Conservation (phyloP, 805 yeast species). For the Saccharomycopsis lassenensis region DNA sequence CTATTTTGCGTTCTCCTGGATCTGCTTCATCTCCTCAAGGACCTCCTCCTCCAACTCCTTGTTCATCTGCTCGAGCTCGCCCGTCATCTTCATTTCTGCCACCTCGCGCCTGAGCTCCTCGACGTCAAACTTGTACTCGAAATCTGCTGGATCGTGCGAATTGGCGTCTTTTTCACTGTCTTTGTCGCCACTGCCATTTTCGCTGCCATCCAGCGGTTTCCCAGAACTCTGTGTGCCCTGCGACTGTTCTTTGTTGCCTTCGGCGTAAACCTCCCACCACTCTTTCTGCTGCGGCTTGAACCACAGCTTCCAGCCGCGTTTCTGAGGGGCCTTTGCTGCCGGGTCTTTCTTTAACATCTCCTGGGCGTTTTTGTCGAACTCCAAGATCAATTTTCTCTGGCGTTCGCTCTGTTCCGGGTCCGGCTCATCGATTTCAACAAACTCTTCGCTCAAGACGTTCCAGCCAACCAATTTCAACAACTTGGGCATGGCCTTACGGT, state of each 20-base stretch:
- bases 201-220: constrained; percentile 54
- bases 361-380: constrained; percentile 77
- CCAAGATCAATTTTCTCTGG: constrained; percentile 70
- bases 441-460: constrained; percentile 81
- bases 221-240: too few relatives aligned
- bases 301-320: constrained; percentile 32
- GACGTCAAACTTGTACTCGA: constrained; percentile 22
- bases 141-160: constrained; percentile 24
- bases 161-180: constrained; percentile 28
- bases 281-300: constrained; percentile 42
- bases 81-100: constrained; percentile 19
- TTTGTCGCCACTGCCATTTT: constrained; percentile 35
- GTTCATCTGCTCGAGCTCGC: constrained; percentile 11
- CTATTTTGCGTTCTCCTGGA: too few relatives aligned
- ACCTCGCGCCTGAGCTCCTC: constrained; percentile 30
- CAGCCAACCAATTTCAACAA: constrained; percentile 59
- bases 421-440: constrained; percentile 92
- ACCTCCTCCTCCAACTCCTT: constrained; percentile 19
- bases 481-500: constrained; percentile 86
- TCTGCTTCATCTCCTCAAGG: too few relatives aligned
- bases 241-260: constrained; percentile 27
- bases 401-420: constrained; percentile 80
- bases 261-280: constrained; percentile 42
- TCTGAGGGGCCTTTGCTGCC: constrained; percentile 25
- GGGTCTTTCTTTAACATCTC: constrained; percentile 34